These are phyloP conservation scores for Zarea fungicola DNA, from an alignment of 2,329 filamentous ascomycete species.

Conservation along the genomic window DNA sequence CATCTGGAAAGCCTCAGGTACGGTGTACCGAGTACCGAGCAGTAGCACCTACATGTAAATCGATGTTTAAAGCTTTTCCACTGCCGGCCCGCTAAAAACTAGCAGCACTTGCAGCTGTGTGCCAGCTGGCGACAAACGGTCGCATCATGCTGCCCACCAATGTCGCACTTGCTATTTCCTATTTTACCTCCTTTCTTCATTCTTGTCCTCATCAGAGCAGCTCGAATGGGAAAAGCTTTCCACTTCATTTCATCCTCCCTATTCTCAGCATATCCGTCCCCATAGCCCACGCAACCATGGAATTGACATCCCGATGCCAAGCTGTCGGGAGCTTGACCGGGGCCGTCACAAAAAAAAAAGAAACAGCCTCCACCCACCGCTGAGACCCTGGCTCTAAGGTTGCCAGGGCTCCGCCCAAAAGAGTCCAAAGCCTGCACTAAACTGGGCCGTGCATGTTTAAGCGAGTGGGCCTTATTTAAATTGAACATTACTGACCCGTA, in stretches of 20 bases:
- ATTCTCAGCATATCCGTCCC: too few relatives aligned
- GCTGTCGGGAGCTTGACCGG: conserved; percentile 2
- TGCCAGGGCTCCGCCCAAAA: conserved; percentile 8
- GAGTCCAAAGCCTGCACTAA: not conserved
- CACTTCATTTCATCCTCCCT: too few relatives aligned
- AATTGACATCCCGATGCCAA: conserved; percentile 9
- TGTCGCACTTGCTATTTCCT: too few relatives aligned
- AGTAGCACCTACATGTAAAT: too few relatives aligned
- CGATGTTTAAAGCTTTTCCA: too few relatives aligned
- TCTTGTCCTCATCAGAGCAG: too few relatives aligned
- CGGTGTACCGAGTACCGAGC: too few relatives aligned
- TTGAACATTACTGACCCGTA: conserved; percentile 23
- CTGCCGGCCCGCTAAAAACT: conserved; percentile 1
- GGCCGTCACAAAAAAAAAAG: conserved; percentile 3
- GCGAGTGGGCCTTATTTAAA: conserved; percentile 24
- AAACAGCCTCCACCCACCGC: not conserved
- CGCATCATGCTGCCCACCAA: too few relatives aligned
- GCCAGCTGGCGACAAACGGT: conserved; percentile 7
- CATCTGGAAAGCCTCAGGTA: not conserved
- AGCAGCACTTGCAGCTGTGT: not conserved
- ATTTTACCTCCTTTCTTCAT: too few relatives aligned
- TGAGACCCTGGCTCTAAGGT: conserved; percentile 9
- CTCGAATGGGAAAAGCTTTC: too few relatives aligned
- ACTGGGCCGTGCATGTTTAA: conserved; percentile 26
- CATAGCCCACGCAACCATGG: too few relatives aligned